Base-by-base conservation (phyloP, 225 moss, liverwort and hornwort species). In the Marchantia polymorpha region DNA sequence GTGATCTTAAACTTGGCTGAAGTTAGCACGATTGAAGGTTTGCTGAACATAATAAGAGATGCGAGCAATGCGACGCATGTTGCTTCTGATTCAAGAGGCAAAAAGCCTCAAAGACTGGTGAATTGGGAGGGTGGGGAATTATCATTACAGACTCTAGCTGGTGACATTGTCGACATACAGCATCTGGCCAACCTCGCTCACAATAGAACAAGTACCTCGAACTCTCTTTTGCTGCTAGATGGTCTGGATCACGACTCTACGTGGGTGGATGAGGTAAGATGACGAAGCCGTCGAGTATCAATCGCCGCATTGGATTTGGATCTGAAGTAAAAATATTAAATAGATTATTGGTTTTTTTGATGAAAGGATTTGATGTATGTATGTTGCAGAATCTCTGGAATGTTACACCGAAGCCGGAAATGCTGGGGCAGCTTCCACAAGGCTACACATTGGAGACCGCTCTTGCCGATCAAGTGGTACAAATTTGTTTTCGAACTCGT, bases 381-480 rank as follows among this genome's bases (percentile, higher is more conserved):
- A 16, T 76, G 69, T 0, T 83, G 71, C 90, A 91, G 89, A 78
- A 81, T 9, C 64, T 89, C 87, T 90, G 89, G 87, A 81, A 94
- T 26, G 88, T 94, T 3, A 94, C 94, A 4, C 92, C 94, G 0
- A 86, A 89, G 70, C 88, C 91, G 12, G 88, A 88, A 63, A 91
- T 94, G 87, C 88, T 94, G 3, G 86, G 86, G 8, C 70, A 86
- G 69, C 91, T 91, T 19, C 92, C 92, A 4, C 92, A 89, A 22
- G 94, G 92, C 0, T 92, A 94, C 29, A 92, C 88, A 0, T 61
- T 94, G 22, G 86, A 89, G 79, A 90, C 91, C 0, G 94, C 91
- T 2, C 85, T 94, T 46, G 92, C 92, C 3, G 92, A 94, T 59
- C 89, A 92, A 84, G 91, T 92, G 80, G 91, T 91, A 72, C 51